Evolutionary conservation across 2,329 filamentous ascomycete species (phyloP).

Genomic region (Monilinia fructicola): DNA sequence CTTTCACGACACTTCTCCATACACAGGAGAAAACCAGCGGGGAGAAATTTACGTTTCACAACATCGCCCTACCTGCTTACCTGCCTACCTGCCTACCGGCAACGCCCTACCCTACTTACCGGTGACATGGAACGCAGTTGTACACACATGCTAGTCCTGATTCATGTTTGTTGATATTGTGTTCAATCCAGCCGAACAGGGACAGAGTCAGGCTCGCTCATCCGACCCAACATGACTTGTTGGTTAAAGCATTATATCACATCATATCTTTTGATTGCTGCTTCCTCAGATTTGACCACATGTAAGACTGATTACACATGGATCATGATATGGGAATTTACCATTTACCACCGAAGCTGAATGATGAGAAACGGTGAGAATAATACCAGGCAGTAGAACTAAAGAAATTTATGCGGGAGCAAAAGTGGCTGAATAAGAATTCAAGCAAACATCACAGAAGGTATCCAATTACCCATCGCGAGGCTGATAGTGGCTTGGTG

Average conservation of each 20-base stretch:
- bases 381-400: background rate
- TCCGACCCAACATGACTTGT: background rate
- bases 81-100: background rate
- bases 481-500: constrained; percentile 23
- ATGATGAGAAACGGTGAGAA: background rate
- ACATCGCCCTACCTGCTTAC: background rate
- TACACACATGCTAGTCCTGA: background rate
- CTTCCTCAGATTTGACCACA: background rate
- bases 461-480: background rate
- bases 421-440: constrained; percentile 1
- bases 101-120: constrained; percentile 8
- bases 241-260: background rate
- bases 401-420: background rate
- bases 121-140: background rate
- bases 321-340: background rate
- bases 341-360: constrained; percentile 4
- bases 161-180: background rate
- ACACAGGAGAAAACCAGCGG: background rate
- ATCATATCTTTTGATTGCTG: background rate
- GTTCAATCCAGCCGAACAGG: constrained; percentile 12
- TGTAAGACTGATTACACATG: background rate
- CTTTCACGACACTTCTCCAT: background rate
- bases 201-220: constrained; percentile 2
- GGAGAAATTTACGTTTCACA: background rate
- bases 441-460: background rate